Conservation (phyloP, 306 rosid genomes). For the Begonia masoniana region DNA sequence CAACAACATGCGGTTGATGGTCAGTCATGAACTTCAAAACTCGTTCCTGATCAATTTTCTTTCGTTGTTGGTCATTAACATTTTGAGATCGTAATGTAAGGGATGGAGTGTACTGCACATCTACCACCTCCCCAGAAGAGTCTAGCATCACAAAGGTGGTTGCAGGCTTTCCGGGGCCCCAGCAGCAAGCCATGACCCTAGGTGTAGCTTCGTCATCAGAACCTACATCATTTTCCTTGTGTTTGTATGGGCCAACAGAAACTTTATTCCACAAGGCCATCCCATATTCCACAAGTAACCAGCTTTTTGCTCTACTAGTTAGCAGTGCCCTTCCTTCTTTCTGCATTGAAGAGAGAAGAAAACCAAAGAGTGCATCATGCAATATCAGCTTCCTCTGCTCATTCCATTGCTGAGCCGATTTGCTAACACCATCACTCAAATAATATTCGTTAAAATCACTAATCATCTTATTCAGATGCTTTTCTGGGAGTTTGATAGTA, state of each 20-base stretch:
- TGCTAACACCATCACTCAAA: slow-evolving; percentile 94
- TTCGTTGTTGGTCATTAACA: slow-evolving; percentile 72
- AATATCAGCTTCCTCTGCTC: slow-evolving; percentile 89
- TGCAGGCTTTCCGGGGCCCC: slow-evolving; percentile 97
- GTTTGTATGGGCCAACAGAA: slow-evolving; percentile 88
- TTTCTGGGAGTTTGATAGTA: slow-evolving; percentile 78
- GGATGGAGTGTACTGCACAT: slow-evolving; percentile 81
- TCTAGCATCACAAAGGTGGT: slow-evolving; percentile 96
- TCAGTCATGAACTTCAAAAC: slow-evolving; percentile 97
- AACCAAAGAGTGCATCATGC: slow-evolving; percentile 70
- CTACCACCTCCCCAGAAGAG: slow-evolving; percentile 87
- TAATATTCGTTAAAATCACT: slow-evolving; percentile 79
- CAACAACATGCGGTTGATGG: slow-evolving; percentile 97
- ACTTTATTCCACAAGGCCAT: slow-evolving; percentile 78
- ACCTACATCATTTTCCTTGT: slow-evolving; percentile 70
- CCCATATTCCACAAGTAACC: slow-evolving; percentile 85
- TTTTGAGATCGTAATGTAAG: slow-evolving; percentile 80
- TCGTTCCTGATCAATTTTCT: slow-evolving; percentile 86
- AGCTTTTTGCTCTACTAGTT: slow-evolving; percentile 61
- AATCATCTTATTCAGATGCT: slow-evolving; percentile 50
- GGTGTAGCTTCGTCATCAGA: slow-evolving; percentile 93
- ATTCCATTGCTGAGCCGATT: slow-evolving; percentile 95
- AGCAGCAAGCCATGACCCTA: slow-evolving; percentile 96
- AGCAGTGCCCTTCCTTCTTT: slow-evolving; percentile 81
- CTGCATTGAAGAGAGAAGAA: slow-evolving; percentile 90